phyloP scores from a whole-genome alignment of 108 stramenopile genomes.

The Stephanodiscus triporus region DNA sequence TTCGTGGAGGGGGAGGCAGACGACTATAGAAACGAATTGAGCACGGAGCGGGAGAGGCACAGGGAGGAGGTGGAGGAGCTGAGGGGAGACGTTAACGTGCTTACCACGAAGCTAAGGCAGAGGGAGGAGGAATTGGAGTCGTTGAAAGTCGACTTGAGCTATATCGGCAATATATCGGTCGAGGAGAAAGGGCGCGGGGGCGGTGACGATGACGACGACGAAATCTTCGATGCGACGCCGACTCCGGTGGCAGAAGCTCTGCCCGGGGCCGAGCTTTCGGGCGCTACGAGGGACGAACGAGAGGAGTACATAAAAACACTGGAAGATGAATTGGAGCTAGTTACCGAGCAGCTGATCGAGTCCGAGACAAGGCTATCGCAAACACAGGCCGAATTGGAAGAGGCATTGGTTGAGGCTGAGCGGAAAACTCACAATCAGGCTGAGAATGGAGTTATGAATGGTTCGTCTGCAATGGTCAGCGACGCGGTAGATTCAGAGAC shows the following conservation, averaged over 20 bases:
- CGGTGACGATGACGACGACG: constrained; percentile 4
- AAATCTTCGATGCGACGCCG: background rate
- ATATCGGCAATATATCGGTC: constrained; percentile 1
- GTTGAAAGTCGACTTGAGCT: background rate
- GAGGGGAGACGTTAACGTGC: constrained; percentile 36
- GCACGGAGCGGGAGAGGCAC: constrained; percentile 72
- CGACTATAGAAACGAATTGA: constrained; percentile 77
- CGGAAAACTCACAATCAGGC: constrained; percentile 6
- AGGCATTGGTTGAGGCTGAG: constrained; percentile 46
- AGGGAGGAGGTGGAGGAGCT: constrained; percentile 72
- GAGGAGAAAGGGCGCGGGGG: constrained; percentile 1
- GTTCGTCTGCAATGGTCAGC: background rate
- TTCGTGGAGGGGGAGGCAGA: constrained; percentile 86
- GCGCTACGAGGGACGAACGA: constrained; percentile 44
- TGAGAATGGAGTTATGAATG: constrained; percentile 22
- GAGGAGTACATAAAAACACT: constrained; percentile 81
- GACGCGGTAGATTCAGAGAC: constrained; percentile 7
- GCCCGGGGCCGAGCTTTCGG: background rate
- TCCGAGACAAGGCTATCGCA: constrained; percentile 75
- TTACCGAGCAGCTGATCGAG: constrained; percentile 89
- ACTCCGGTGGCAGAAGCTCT: constrained; percentile 8
- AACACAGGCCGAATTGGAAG: constrained; percentile 67
- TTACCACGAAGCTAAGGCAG: constrained; percentile 34
- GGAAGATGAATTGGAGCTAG: constrained; percentile 88
- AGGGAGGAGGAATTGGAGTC: constrained; percentile 25